Evolutionary conservation across 192 early-diverging fungal species (phyloP).

Genomic region (Neocallimastix lanati): DNA sequence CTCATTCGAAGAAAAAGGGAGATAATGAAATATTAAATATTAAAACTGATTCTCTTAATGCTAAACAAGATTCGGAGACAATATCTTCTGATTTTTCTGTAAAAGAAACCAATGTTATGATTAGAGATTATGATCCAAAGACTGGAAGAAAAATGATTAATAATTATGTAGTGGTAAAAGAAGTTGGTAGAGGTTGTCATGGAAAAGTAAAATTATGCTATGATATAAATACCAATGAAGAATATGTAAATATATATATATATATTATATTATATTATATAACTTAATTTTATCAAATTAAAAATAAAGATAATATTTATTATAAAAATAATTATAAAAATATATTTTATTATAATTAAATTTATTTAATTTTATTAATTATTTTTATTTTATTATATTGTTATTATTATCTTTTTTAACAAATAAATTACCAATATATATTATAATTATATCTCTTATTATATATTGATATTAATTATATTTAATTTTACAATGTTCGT

Average conservation of each 20-base stretch:
- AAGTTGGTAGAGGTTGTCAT: slow-evolving; percentile 83
- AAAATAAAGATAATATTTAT: too few species aligned
- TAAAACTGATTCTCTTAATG: background rate
- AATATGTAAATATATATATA: slow-evolving; percentile 43
- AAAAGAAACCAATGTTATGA: slow-evolving; percentile 67
- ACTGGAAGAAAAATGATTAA: slow-evolving; percentile 93
- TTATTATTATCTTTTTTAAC: too few species aligned
- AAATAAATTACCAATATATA: too few species aligned
- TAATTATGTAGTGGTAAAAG: slow-evolving; percentile 75
- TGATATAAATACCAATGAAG: slow-evolving; percentile 60
- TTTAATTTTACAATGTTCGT: too few species aligned
- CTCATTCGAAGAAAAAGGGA: background rate
- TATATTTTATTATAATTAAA: too few species aligned
- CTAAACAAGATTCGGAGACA: background rate
- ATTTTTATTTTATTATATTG: too few species aligned
- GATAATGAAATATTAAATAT: background rate
- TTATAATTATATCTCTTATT: too few species aligned
- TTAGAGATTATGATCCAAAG: slow-evolving; percentile 59
- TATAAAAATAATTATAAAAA: too few species aligned
- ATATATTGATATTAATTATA: too few species aligned
- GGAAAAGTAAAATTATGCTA: slow-evolving; percentile 87
- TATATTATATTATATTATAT: too few species aligned
- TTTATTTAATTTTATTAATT: too few species aligned
- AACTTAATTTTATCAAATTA: too few species aligned
- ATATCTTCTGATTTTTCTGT: slow-evolving; percentile 13